A percentile compares a stretch with the other conserved stretches of the same genome.
Conservation (phyloP, 1,284 basidiomycete species). For the Pterulicium gracile region DNA sequence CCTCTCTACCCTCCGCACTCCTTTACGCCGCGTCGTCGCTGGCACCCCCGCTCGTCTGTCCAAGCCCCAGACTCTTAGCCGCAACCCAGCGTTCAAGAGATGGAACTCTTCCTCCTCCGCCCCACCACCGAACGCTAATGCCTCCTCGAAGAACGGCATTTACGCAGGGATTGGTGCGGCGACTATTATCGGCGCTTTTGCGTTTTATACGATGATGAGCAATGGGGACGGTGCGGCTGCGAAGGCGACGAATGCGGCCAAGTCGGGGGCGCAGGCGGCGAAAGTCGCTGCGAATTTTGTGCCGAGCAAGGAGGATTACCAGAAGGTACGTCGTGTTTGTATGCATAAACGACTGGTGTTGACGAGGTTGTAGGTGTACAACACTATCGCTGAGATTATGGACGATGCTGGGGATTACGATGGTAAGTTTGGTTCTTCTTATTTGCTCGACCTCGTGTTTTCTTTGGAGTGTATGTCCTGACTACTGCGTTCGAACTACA, state of each 20-base stretch:
- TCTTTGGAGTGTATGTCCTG: constrained; percentile 6
- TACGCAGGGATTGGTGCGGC: constrained; percentile 48
- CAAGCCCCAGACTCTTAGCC: constrained; percentile 16
- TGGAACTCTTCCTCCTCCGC: not conserved
- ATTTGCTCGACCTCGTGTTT: constrained; percentile 6
- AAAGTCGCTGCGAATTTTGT: constrained; percentile 56
- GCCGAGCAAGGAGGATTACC: constrained; percentile 73
- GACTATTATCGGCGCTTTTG: constrained; percentile 35
- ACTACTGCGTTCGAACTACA: constrained; percentile 18
- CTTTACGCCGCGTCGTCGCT: constrained; percentile 31
- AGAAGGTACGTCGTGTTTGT: constrained; percentile 50
- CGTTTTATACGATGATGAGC: constrained; percentile 46
- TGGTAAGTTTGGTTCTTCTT: constrained; percentile 35
- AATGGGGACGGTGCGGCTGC: too few relatives aligned
- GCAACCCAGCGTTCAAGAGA: not conserved
- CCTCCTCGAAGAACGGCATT: constrained; percentile 36
- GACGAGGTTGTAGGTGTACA: constrained; percentile 58
- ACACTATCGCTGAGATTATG: constrained; percentile 67
- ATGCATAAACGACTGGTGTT: not conserved
- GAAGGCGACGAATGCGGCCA: constrained; percentile 40
- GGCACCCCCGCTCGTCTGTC: constrained; percentile 21
- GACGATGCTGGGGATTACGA: constrained; percentile 74
- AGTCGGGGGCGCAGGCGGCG: constrained; percentile 46
- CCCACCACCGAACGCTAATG: constrained; percentile 35
- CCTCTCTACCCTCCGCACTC: constrained; percentile 33